These are phyloP conservation scores for Leonotis leonurus DNA, from an alignment of 257 asterid genomes.

Conservation along the genomic window DNA sequence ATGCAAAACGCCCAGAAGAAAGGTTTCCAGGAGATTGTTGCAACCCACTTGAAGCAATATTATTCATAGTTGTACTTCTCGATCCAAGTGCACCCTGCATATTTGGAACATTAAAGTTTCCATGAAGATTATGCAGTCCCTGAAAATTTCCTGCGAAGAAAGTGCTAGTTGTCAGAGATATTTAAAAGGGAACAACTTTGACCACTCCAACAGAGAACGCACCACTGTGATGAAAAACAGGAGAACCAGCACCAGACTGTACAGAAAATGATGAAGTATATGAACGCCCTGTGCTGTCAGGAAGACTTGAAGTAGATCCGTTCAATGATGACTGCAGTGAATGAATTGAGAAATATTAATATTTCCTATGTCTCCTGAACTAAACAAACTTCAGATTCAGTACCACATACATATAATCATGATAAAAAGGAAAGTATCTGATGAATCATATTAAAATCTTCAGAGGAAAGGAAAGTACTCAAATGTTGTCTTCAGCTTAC, in stretches of 20 bases:
- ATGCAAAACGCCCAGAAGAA: conserved; percentile 81
- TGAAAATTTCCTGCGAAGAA: conserved; percentile 69
- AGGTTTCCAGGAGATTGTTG: conserved; percentile 81
- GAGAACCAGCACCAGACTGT: conserved; percentile 92
- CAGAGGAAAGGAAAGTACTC: no score
- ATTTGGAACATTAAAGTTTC: conserved; percentile 76
- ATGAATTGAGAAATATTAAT: conserved; percentile 11
- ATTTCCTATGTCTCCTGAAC: no score
- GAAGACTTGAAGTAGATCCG: conserved; percentile 83
- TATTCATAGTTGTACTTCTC: conserved; percentile 69
- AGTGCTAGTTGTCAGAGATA: no score
- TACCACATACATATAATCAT: no score
- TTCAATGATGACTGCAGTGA: conserved; percentile 73
- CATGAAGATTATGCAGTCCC: conserved; percentile 87
- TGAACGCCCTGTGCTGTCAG: conserved; percentile 84
- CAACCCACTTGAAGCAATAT: conserved; percentile 80
- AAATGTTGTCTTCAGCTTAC: no score
- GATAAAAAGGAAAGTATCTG: no score
- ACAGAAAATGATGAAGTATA: conserved; percentile 74
- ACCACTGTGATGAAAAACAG: conserved; percentile 84
- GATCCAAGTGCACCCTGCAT: conserved; percentile 92
- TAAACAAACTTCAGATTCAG: no score
- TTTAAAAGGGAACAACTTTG: no score
- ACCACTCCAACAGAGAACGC: conserved; percentile 27
- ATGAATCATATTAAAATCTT: no score